These are phyloP conservation scores for Starmera quercuum DNA, from an alignment of 805 yeast genomes.

Conservation along the genomic window DNA sequence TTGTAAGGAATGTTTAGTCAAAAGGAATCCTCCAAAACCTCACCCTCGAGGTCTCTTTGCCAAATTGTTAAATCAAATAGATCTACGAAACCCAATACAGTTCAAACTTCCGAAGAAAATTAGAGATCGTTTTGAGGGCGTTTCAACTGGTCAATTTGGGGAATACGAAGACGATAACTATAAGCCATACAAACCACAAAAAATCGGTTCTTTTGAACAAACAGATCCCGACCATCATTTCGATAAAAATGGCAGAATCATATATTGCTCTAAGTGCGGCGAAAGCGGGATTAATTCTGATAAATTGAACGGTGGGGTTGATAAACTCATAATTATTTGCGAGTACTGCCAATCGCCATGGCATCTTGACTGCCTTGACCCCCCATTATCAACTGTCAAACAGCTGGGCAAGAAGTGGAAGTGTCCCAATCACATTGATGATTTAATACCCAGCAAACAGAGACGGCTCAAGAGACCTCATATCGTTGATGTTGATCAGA, in stretches of 20 bases:
- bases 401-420: slow-evolving; percentile 78
- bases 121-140: slow-evolving; percentile 67
- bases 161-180: slow-evolving; percentile 64
- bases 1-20: slow-evolving; percentile 66
- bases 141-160: slow-evolving; percentile 57
- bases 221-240: slow-evolving; percentile 56
- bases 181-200: slow-evolving; percentile 36
- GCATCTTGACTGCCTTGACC: slow-evolving; percentile 83
- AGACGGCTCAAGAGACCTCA: slow-evolving; percentile 46
- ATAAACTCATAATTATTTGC: slow-evolving; percentile 58
- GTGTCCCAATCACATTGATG: slow-evolving; percentile 74
- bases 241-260: slow-evolving; percentile 62
- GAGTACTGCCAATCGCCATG: slow-evolving; percentile 78
- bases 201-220: slow-evolving; percentile 39
- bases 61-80: slow-evolving; percentile 51
- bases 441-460: slow-evolving; percentile 20
- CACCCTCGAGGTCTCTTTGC: slow-evolving; percentile 35
- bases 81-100: slow-evolving; percentile 55
- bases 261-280: slow-evolving; percentile 72
- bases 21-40: slow-evolving; percentile 27
- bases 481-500: slow-evolving; percentile 45
- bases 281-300: slow-evolving; percentile 47
- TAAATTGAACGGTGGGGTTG: slow-evolving; percentile 30
- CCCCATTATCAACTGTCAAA: slow-evolving; percentile 68
- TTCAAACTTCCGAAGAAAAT: slow-evolving; percentile 61